Conservation (phyloP, 2,329 filamentous ascomycete species). For the Aspergillus candidus region DNA sequence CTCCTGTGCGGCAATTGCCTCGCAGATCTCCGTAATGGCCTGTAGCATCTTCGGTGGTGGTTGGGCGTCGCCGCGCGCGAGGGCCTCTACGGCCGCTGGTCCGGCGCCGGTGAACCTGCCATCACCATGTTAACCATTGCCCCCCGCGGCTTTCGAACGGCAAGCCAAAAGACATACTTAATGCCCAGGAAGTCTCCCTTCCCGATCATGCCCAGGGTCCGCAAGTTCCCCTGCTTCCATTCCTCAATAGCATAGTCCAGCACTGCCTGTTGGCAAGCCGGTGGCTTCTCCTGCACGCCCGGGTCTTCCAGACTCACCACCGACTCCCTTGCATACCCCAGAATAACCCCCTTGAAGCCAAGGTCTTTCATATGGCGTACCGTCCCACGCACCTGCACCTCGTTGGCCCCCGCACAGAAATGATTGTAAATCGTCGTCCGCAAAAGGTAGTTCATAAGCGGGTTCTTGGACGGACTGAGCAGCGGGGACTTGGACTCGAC, state of each 20-base stretch:
- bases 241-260: slow-evolving; percentile 30
- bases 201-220: slow-evolving; percentile 42
- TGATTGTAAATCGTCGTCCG: slow-evolving; percentile 42
- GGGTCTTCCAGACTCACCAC: slow-evolving; percentile 18
- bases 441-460: slow-evolving; percentile 32
- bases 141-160: slow-evolving; percentile 41
- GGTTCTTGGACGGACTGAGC: slow-evolving; percentile 39
- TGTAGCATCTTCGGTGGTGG: slow-evolving; percentile 30
- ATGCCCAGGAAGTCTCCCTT: slow-evolving; percentile 39
- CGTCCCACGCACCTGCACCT: slow-evolving; percentile 33
- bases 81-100: slow-evolving; percentile 29
- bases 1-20: slow-evolving; percentile 27
- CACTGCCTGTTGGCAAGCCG: slow-evolving; percentile 7
- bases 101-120: slow-evolving; percentile 43
- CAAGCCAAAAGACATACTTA: slow-evolving; percentile 30
- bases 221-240: slow-evolving; percentile 44
- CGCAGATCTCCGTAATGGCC: slow-evolving; percentile 36
- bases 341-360: slow-evolving; percentile 45
- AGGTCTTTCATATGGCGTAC: slow-evolving; percentile 35
- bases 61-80: slow-evolving; percentile 25
- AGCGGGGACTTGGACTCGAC: slow-evolving; percentile 32
- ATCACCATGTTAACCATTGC: slow-evolving; percentile 15
- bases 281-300: slow-evolving; percentile 2
- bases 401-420: slow-evolving; percentile 44
- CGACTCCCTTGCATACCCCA: slow-evolving; percentile 44